phyloP scores from a whole-genome alignment of 768 basidiomycete species.

The Suillus variegatus region DNA sequence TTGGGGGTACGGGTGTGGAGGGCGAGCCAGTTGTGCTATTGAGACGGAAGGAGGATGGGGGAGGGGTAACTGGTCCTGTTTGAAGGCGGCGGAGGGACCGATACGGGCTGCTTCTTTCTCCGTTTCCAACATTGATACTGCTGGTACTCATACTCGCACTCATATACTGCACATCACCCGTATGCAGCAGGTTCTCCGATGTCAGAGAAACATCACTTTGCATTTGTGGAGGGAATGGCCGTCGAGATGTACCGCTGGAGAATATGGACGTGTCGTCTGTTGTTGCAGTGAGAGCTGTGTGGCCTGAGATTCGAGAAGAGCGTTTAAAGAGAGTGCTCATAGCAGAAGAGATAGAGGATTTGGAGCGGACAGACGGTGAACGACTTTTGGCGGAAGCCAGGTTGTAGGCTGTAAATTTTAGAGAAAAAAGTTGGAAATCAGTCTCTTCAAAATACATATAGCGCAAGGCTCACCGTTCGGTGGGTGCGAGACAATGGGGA shows the following conservation, averaged over 20 bases:
- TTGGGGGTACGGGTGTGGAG: conserved; percentile 32
- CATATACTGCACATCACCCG: conserved; percentile 31
- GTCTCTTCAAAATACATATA: conserved; percentile 14
- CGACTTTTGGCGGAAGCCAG: conserved; percentile 33
- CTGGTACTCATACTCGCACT: not conserved
- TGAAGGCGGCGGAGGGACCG: conserved; percentile 45
- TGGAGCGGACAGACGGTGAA: conserved; percentile 56
- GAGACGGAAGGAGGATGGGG: conserved; percentile 57
- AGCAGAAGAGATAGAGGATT: conserved; percentile 51
- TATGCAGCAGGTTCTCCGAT: conserved; percentile 41
- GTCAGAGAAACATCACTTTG: conserved; percentile 24
- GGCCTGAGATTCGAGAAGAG: conserved; percentile 37
- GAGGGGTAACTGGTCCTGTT: conserved; percentile 29
- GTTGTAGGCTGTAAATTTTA: conserved; percentile 7
- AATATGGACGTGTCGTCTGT: conserved; percentile 31
- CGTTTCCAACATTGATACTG: not conserved
- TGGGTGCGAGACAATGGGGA: conserved; percentile 50
- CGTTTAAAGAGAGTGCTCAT: conserved; percentile 55
- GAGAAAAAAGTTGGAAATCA: not conserved
- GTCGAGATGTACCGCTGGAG: conserved; percentile 37
- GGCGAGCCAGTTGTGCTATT: conserved; percentile 38
- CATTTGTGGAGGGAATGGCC: conserved; percentile 47
- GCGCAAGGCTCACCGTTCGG: not conserved
- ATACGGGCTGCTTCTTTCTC: conserved; percentile 38
- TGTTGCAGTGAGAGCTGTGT: conserved; percentile 44